A percentile compares a stretch with the other conserved stretches of the same genome.
Conservation (phyloP, 129 eudicot genomes). For the Rutidosis leptorrhynchoides region DNA sequence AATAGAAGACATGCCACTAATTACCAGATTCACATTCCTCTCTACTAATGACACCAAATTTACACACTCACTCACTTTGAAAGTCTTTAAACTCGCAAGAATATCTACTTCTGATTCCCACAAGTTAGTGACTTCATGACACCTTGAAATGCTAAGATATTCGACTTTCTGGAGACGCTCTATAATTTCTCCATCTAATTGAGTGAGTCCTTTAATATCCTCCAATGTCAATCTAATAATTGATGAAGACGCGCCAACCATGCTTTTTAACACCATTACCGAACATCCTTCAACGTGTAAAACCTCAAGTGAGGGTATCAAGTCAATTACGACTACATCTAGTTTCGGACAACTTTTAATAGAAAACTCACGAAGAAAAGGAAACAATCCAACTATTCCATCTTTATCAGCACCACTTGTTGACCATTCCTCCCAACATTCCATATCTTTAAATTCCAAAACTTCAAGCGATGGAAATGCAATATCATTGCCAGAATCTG, state of each 20-base stretch:
- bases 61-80: background rate
- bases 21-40: background rate
- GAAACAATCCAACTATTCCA: background rate
- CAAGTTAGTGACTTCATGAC: background rate
- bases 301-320: slow-evolving; percentile 9
- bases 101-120: slow-evolving; percentile 1
- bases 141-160: background rate
- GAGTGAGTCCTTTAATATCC: slow-evolving; percentile 1
- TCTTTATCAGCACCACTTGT: background rate
- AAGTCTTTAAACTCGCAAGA: background rate
- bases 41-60: slow-evolving; percentile 9
- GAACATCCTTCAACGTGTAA: background rate
- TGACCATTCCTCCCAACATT: slow-evolving; percentile 31
- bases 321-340: background rate
- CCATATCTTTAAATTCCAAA: slow-evolving; percentile 14
- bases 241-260: slow-evolving; percentile 15
- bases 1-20: background rate
- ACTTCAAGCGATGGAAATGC: slow-evolving; percentile 39
- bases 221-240: background rate
- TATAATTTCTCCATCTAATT: background rate
- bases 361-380: slow-evolving; percentile 16
- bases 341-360: background rate
- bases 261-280: slow-evolving; percentile 5
- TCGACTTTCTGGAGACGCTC: background rate
- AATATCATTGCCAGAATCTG: background rate